Evolutionary conservation across 192 early-diverging fungal genomes (phyloP).

Genomic region (Coemansia nantahalensis): DNA sequence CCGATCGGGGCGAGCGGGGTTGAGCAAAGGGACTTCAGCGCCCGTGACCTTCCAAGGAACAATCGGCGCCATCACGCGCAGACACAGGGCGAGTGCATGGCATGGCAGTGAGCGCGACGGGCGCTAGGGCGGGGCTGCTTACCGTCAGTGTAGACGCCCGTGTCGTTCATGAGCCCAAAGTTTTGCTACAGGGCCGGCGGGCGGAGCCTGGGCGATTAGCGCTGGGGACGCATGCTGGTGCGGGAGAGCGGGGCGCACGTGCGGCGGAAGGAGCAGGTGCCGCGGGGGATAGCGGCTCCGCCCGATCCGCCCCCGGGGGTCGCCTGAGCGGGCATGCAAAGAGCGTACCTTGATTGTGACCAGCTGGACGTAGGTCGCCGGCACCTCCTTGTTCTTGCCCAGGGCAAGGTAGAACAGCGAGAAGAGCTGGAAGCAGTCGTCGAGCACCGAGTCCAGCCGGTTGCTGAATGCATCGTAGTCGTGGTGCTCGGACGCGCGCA

Average conservation of each 20-base stretch:
- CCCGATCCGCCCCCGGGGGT: too few species aligned
- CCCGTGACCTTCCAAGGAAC: too few species aligned
- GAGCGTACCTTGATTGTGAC: conserved; percentile 63
- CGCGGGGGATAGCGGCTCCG: too few species aligned
- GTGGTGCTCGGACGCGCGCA: conserved; percentile 52
- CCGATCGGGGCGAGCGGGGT: neutral
- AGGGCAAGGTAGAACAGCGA: conserved; percentile 75
- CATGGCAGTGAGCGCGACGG: too few species aligned
- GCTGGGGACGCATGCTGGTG: too few species aligned
- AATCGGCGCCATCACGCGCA: too few species aligned
- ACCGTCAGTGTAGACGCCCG: conserved; percentile 61
- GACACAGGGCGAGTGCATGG: too few species aligned
- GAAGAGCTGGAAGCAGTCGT: conserved; percentile 73
- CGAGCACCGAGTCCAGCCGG: conserved; percentile 66
- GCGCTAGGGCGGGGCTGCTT: too few species aligned
- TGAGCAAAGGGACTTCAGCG: neutral
- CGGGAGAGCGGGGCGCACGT: too few species aligned
- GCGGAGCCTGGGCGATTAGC: too few species aligned
- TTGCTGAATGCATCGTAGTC: conserved; percentile 56
- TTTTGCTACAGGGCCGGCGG: conserved; percentile 54
- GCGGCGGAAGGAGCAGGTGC: too few species aligned
- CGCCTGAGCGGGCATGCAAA: too few species aligned
- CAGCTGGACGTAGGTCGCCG: conserved; percentile 74
- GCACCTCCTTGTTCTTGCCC: conserved; percentile 73
- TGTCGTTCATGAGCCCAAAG: conserved; percentile 60